A percentile compares a stretch with the other conserved stretches of the same genome.
These are phyloP conservation scores for Colletotrichum godetiae DNA, from an alignment of 2,329 filamentous ascomycete species.

Conservation along the genomic window DNA sequence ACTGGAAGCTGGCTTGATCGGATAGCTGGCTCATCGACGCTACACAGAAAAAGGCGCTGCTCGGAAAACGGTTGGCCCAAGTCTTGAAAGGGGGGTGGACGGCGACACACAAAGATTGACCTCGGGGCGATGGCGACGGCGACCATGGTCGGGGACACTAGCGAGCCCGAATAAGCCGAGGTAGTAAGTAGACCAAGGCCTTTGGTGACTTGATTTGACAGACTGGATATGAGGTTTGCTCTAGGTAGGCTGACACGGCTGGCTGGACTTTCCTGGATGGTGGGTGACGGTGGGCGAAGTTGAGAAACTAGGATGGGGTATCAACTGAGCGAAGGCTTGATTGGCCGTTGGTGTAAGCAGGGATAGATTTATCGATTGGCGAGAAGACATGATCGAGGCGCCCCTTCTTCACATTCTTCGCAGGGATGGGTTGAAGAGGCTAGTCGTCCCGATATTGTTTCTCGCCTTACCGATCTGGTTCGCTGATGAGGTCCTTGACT, in stretches of 20 bases:
- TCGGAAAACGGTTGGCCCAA: neutral
- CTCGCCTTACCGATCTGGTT: neutral
- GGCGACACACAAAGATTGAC: neutral
- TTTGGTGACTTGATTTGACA: neutral
- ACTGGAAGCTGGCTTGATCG: neutral
- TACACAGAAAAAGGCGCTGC: neutral
- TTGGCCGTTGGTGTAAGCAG: neutral
- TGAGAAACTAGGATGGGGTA: no score
- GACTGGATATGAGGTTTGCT: neutral
- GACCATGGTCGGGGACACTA: slow-evolving; percentile 6
- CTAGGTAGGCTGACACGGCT: no score
- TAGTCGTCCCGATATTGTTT: neutral
- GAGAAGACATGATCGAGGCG: slow-evolving; percentile 16
- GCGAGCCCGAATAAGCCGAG: neutral
- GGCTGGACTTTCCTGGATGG: neutral
- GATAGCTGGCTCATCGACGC: neutral
- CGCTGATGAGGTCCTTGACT: neutral
- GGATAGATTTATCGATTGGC: slow-evolving; percentile 13
- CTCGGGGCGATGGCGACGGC: neutral
- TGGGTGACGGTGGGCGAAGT: neutral
- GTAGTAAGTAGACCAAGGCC: neutral
- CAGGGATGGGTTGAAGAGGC: slow-evolving; percentile 8
- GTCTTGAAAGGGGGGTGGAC: neutral
- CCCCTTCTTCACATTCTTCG: neutral
- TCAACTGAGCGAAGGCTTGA: neutral